Conservation (phyloP, 176 grass and related monocot species). For the Juncus effusus region DNA sequence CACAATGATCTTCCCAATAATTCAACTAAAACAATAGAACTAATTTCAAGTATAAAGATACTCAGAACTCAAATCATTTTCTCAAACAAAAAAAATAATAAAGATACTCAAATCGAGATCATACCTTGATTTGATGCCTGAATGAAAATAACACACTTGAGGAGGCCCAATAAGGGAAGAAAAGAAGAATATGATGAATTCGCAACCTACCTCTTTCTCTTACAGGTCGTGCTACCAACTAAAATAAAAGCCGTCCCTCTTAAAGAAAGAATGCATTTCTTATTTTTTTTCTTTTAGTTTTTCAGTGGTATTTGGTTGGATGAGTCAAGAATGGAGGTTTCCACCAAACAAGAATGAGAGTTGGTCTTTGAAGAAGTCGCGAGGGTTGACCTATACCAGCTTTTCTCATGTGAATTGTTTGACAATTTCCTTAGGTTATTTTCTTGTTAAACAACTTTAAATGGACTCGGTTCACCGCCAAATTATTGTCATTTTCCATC, state of each 20-base stretch:
- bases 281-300: neutral
- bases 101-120: neutral
- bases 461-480: too few relatives aligned
- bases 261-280: conserved; percentile 9
- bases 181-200: conserved; percentile 1
- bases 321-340: conserved; percentile 10
- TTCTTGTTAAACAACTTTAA: too few relatives aligned
- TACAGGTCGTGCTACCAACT: conserved; percentile 23
- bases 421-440: too few relatives aligned
- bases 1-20: neutral
- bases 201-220: neutral
- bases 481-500: neutral
- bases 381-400: neutral
- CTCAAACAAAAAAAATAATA: neutral
- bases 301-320: neutral
- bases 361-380: neutral
- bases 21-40: too few relatives aligned
- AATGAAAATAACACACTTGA: neutral
- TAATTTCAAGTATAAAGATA: too few relatives aligned
- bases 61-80: too few relatives aligned
- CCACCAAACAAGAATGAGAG: conserved; percentile 17
- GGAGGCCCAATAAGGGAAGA: neutral
- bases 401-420: neutral
- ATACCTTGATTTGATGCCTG: neutral
- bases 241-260: neutral